Conservation (phyloP, 306 rosid genomes). For the Corylus avellana region DNA sequence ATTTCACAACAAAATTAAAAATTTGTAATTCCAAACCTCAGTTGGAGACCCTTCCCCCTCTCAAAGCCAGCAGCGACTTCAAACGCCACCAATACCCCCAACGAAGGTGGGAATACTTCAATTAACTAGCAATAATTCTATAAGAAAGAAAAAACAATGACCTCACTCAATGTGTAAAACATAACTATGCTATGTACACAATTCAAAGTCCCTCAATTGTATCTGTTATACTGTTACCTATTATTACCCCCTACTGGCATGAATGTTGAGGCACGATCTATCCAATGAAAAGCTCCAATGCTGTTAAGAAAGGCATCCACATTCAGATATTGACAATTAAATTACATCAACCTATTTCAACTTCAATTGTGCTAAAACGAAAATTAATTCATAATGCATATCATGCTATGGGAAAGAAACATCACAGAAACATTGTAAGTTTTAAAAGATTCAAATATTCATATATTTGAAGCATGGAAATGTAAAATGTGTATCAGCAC, state of each 20-base stretch:
- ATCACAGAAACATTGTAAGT: not conserved
- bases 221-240: constrained; percentile 55
- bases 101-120: not conserved
- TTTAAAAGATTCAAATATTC: not conserved
- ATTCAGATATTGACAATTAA: constrained; percentile 27
- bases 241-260: constrained; percentile 45
- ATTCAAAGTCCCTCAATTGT: not conserved
- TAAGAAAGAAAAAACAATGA: not conserved
- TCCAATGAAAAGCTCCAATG: constrained; percentile 95
- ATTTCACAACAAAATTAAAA: not conserved
- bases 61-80: no score
- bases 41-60: no score
- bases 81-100: no score
- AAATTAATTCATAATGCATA: constrained; percentile 2
- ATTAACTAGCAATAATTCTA: not conserved
- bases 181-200: not conserved
- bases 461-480: not conserved
- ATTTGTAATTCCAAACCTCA: not conserved
- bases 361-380: not conserved
- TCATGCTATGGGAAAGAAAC: constrained; percentile 17
- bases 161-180: not conserved
- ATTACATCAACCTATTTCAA: constrained; percentile 3
- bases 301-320: constrained; percentile 43
- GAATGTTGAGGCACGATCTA: constrained; percentile 75
- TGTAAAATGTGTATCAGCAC: not conserved